Conservation (phyloP, 2,329 filamentous ascomycete genomes). For the Claviceps lovelessii region DNA sequence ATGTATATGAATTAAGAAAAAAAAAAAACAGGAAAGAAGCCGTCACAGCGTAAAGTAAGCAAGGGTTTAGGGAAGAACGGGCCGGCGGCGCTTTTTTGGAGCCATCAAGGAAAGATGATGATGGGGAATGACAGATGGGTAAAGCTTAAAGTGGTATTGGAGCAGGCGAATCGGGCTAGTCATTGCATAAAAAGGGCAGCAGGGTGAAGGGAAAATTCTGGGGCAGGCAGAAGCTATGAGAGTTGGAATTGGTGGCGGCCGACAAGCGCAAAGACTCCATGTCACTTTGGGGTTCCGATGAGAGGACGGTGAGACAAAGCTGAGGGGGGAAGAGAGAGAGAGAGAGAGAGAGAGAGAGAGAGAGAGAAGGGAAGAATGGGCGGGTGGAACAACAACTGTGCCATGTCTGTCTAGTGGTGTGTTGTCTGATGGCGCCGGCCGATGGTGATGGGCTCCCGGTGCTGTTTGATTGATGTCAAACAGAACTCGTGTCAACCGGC, state of each 20-base stretch:
- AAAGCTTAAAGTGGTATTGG: not conserved
- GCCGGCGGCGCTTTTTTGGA: not conserved
- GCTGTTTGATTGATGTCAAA: not conserved
- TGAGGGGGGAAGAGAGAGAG: not conserved
- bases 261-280: not conserved
- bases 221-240: not conserved
- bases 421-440: too few species aligned
- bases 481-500: not conserved
- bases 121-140: not conserved
- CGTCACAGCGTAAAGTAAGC: not conserved
- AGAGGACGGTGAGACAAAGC: conserved; percentile 3
- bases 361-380: not conserved
- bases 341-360: not conserved
- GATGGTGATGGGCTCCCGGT: not conserved
- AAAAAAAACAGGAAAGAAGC: not conserved
- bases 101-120: not conserved
- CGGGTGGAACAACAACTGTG: not conserved
- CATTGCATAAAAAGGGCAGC: conserved; percentile 3
- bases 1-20: not conserved
- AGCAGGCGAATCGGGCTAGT: not conserved
- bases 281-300: not conserved
- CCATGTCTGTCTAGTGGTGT: not conserved
- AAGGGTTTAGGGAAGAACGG: not conserved
- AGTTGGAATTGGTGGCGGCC: not conserved
- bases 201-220: not conserved